Evolutionary conservation across 305 asterid genomes (phyloP), one percentile per base, ranked within the genome.

Genomic region (Rubia peregrina): DNA sequence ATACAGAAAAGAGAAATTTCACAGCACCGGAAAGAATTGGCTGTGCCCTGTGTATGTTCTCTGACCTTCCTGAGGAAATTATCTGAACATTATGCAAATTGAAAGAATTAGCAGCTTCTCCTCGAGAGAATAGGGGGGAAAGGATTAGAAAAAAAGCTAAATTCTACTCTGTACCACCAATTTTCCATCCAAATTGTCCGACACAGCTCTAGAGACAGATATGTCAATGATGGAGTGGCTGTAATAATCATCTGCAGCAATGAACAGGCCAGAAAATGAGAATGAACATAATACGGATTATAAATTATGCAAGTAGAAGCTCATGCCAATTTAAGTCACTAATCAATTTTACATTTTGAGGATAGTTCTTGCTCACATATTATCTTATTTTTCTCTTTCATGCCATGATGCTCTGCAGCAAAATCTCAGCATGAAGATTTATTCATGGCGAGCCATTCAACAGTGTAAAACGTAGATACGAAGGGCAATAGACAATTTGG

Each of bases 11-110:
- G 73, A 72, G 71, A 68, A 78, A 67, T 64, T 64, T 66, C 69
- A 76, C 75, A 73, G 79, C 77, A 93, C 98, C 97, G 68, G 94
- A 86, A 77, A 93, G 95, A 75, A 90, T 77, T 65, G 96, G 89
- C 51, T 82, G 78, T 65, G 92, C 95, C 77, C 80, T 79, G 49
- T 88, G 85, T 66, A 68, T 84, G 76, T 92, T 86, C 67, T 83
- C 94, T 21, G 81, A 75, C 74, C 79, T 80, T 79, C 98, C 97
- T 48, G 97, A 90, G 74, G 96, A 86, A 73, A 89, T 76, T 67
- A 89, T 82, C 98, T 93, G 87, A 77, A 73, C 57, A 76, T 77
- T 65, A 75, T 78, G 67, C 69, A 74, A 55, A 76, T 61, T 71
- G 62, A 75, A 69, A 65, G 48, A 73, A 21, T 75, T 42, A 69